Evolutionary conservation across 176 grass and related monocot genomes (phyloP), one percentile per base, ranked within the genome.

Genomic region (Ensete ventricosum): DNA sequence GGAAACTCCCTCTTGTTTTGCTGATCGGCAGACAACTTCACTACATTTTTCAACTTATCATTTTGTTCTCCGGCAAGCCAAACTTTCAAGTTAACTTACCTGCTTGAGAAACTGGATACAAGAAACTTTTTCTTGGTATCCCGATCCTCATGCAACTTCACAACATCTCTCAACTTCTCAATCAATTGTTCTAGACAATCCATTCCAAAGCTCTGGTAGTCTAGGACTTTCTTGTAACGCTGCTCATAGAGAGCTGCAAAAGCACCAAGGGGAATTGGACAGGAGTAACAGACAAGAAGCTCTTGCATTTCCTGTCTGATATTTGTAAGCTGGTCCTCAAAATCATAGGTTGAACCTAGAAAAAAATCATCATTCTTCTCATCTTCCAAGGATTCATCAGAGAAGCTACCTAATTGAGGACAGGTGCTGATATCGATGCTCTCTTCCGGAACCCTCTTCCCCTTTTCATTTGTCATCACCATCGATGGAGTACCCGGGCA

Each of bases 241-340:
- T 98, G 90, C 57, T 93, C 75, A 9, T 98, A 98, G 11, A 91
- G 78, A 52, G 49, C 43, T 77, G 89, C 72, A 7, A 98, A 89
- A 54, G 74, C 50, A 71, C 74, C 64, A 21, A 98, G 71, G 6
- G 68, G 90, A 79, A 98, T 75, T 24, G 90, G 94, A 74, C 76
- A 86, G 51, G 77, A 85, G 82, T 89, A 93, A 79, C 94, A 98
- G 70, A 93, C 90, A 55, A 93, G 84, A 85, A 98, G 88, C 78
- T 87, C 94, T 82, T 98, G 86, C 57, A 87, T 68, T 79, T 98
- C 94, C n/a, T 79, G 83, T 66, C 83, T 91, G 65, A 93, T 80
- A 49, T 9, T 82, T 57, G 85, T 84, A 69, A 98, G 78, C 68
- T 84, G 81, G 17, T 76, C 74, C 67, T 84, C 81, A 55, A 84